Evolutionary conservation across 352 stramenopile genomes (phyloP).

Genomic region (Phytophthora crassamura): DNA sequence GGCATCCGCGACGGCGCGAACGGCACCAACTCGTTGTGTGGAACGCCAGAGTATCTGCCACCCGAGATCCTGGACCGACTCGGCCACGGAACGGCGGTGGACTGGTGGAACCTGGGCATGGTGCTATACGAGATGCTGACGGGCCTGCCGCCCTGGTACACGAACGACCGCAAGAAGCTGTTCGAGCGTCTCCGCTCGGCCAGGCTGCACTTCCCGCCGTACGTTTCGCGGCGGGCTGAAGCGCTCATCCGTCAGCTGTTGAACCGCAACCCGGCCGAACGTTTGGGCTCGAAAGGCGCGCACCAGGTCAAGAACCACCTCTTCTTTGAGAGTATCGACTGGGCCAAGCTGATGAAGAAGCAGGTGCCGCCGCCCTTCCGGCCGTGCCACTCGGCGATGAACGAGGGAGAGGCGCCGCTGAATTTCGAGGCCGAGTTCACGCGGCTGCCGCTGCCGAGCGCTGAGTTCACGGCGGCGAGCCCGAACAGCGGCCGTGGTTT

Average conservation of each 20-base stretch:
- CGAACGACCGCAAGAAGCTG: conserved; percentile 89
- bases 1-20: conserved; percentile 70
- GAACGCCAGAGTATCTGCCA: conserved; percentile 89
- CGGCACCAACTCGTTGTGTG: conserved; percentile 84
- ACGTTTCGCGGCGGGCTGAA: conserved; percentile 79
- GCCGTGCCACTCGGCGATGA: conserved; percentile 76
- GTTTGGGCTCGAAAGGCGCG: conserved; percentile 72
- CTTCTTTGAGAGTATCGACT: conserved; percentile 86
- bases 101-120: conserved; percentile 94
- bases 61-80: conserved; percentile 85
- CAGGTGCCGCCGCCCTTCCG: conserved; percentile 75
- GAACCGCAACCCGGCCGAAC: conserved; percentile 76
- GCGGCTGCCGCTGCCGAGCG: conserved; percentile 77
- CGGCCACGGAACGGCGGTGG: conserved; percentile 90
- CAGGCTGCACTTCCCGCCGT: conserved; percentile 85
- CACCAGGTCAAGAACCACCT: conserved; percentile 74
- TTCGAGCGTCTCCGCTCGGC: conserved; percentile 85
- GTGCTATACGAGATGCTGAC: too few species aligned
- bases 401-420: conserved; percentile 71
- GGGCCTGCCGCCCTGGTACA: conserved; percentile 88
- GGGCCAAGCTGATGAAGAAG: conserved; percentile 62
- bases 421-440: conserved; percentile 92
- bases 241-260: conserved; percentile 83
- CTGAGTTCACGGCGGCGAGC: conserved; percentile 46
- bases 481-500: conserved; percentile 20